These are phyloP conservation scores for Posidonia oceanica DNA, from an alignment of 116 monocot species.

Conservation along the genomic window DNA sequence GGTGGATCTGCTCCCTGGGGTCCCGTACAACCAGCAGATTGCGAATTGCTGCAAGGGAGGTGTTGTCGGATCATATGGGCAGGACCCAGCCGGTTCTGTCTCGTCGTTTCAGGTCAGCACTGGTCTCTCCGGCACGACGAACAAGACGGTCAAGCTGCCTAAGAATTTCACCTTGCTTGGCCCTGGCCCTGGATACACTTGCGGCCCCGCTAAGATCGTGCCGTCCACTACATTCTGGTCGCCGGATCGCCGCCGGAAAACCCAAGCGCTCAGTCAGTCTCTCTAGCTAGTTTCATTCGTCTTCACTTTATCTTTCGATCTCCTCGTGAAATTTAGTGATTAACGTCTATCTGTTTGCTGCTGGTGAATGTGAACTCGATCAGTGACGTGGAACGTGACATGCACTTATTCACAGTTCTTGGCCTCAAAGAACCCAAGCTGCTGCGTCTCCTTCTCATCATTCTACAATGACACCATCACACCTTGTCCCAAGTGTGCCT, in stretches of 20 bases:
- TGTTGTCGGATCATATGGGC: conserved; percentile 20
- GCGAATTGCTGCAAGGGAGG: conserved; percentile 74
- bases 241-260: conserved; percentile 13
- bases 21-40: conserved; percentile 56
- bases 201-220: conserved; percentile 20
- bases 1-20: conserved; percentile 51
- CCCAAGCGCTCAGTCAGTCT: conserved; percentile 22
- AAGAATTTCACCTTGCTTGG: conserved; percentile 17
- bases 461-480: conserved; percentile 25
- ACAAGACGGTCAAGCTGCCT: conserved; percentile 13
- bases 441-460: conserved; percentile 28
- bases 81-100: conserved; percentile 9
- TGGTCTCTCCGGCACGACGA: conserved; percentile 14
- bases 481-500: conserved; percentile 15
- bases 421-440: conserved; percentile 13
- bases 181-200: conserved; percentile 24
- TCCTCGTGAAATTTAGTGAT: not conserved
- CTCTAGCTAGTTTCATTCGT: too few relatives aligned
- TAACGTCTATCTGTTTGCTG: too few relatives aligned
- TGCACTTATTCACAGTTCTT: conserved; percentile 23
- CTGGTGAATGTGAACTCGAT: not conserved
- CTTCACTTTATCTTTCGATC: not conserved
- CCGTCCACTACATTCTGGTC: conserved; percentile 1
- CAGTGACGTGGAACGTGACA: conserved; percentile 25
- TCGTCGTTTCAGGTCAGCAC: conserved; percentile 18